phyloP scores from a whole-genome alignment of 768 basidiomycete genomes.

The Pleurotus giganteus region DNA sequence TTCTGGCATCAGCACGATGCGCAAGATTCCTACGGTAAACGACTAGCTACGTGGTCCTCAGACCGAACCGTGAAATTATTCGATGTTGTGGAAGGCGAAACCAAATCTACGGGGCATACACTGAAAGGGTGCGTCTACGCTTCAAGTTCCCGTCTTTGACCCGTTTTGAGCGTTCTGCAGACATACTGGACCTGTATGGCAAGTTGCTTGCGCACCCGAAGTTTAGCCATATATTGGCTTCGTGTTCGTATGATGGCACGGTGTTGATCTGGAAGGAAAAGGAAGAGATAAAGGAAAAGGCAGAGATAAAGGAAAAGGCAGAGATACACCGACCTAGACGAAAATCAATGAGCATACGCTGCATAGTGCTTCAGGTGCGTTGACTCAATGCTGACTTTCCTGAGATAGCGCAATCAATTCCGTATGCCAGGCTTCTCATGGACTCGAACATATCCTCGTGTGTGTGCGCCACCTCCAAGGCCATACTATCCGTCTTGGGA shows the following conservation, averaged over 20 bases:
- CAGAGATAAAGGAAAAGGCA: slow-evolving; percentile 57
- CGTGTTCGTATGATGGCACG: slow-evolving; percentile 98
- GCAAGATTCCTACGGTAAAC: slow-evolving; percentile 97
- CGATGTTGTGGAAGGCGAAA: slow-evolving; percentile 88
- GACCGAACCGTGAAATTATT: slow-evolving; percentile 96
- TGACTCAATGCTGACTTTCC: neutral
- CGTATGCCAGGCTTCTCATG: slow-evolving; percentile 98
- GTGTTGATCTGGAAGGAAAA: slow-evolving; percentile 99
- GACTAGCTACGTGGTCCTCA: slow-evolving; percentile 94
- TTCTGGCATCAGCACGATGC: slow-evolving; percentile 98
- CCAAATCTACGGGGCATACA: slow-evolving; percentile 70
- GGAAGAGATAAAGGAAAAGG: slow-evolving; percentile 58
- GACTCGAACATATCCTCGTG: slow-evolving; percentile 94
- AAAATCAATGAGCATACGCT: slow-evolving; percentile 95
- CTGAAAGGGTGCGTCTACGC: slow-evolving; percentile 69
- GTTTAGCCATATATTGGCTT: slow-evolving; percentile 94
- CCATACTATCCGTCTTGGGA: slow-evolving; percentile 91
- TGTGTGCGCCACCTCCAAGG: slow-evolving; percentile 96
- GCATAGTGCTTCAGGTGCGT: slow-evolving; percentile 88
- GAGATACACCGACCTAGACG: slow-evolving; percentile 61
- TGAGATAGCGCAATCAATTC: slow-evolving; percentile 72
- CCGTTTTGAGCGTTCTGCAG: no score
- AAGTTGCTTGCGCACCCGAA: slow-evolving; percentile 97
- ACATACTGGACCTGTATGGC: slow-evolving; percentile 97
- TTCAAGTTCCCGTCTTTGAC: no score